Evolutionary conservation across 768 basidiomycete species (phyloP).

Genomic region (Boletus bicolor): DNA sequence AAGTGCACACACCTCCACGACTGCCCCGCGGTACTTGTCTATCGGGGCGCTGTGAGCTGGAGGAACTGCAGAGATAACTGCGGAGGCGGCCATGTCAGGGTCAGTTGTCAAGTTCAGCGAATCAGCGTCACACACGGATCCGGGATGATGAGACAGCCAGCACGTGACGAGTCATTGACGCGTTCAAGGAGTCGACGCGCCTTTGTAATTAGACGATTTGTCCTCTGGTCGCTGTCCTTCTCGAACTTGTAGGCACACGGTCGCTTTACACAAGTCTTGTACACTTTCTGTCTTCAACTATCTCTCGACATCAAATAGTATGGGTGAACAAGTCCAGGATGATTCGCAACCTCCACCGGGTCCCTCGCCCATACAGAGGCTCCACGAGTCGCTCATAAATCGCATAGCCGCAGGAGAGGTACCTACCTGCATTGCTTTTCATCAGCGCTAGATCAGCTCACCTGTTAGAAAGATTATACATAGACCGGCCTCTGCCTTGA

Average conservation of each 20-base stretch:
- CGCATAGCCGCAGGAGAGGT: conserved; percentile 85
- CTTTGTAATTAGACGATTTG: background rate
- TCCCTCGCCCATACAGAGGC: conserved; percentile 67
- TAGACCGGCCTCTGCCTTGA: conserved; percentile 89
- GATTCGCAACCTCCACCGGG: conserved; percentile 30
- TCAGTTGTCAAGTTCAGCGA: background rate
- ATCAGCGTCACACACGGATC: too few relatives aligned
- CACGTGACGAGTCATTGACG: background rate
- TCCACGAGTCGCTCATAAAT: conserved; percentile 84
- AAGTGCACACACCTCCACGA: conserved; percentile 67
- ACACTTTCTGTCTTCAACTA: background rate
- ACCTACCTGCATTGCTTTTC: background rate
- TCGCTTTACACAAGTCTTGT: background rate
- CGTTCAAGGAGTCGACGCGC: background rate
- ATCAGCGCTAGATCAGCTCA: background rate
- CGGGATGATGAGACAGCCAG: background rate
- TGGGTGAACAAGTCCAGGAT: conserved; percentile 11
- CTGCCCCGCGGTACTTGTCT: conserved; percentile 82
- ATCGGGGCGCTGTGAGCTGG: background rate
- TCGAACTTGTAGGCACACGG: background rate
- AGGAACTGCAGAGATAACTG: conserved; percentile 1
- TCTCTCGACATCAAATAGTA: background rate
- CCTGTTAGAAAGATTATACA: conserved; percentile 66
- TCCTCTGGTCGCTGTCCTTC: background rate
- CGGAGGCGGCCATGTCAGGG: conserved; percentile 1